Conservation (phyloP, 768 basidiomycete species). For the Scleroderma bovista region DNA sequence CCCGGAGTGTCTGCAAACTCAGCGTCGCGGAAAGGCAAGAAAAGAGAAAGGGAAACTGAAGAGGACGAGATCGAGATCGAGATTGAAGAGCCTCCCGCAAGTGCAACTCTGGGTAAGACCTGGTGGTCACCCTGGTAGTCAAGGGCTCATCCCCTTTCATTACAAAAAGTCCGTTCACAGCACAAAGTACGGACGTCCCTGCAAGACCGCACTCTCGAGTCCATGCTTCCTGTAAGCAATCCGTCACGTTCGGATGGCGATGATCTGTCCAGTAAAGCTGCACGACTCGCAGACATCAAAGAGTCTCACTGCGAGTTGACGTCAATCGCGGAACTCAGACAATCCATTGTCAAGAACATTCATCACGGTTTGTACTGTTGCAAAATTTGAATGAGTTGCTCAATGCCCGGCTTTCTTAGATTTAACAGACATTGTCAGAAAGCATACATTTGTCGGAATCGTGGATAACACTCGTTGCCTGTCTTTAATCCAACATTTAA, state of each 20-base stretch:
- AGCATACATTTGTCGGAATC: slow-evolving; percentile 90
- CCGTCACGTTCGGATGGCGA: slow-evolving; percentile 38
- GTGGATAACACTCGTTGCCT: slow-evolving; percentile 71
- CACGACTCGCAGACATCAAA: slow-evolving; percentile 48
- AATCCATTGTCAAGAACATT: slow-evolving; percentile 49
- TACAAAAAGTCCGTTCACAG: slow-evolving; percentile 62
- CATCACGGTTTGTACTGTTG: slow-evolving; percentile 55
- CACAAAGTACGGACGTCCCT: slow-evolving; percentile 90
- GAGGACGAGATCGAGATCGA: slow-evolving; percentile 24
- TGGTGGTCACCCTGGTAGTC: background rate
- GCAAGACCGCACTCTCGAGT: slow-evolving; percentile 86
- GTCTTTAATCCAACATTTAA: slow-evolving; percentile 81
- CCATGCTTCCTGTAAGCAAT: slow-evolving; percentile 78
- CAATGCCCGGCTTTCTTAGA: slow-evolving; percentile 38
- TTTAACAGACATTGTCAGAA: slow-evolving; percentile 74
- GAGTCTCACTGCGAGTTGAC: slow-evolving; percentile 75
- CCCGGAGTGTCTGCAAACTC: slow-evolving; percentile 44
- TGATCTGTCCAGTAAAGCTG: slow-evolving; percentile 11
- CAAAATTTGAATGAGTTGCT: background rate
- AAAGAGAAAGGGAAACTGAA: slow-evolving; percentile 32
- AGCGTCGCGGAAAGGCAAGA: slow-evolving; percentile 11
- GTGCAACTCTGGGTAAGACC: slow-evolving; percentile 20
- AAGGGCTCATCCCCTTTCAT: slow-evolving; percentile 9
- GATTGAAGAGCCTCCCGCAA: slow-evolving; percentile 22
- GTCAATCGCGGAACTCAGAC: slow-evolving; percentile 66